These are phyloP conservation scores for Macaranga tanarius DNA, from an alignment of 441 rosid species.

Conservation along the genomic window DNA sequence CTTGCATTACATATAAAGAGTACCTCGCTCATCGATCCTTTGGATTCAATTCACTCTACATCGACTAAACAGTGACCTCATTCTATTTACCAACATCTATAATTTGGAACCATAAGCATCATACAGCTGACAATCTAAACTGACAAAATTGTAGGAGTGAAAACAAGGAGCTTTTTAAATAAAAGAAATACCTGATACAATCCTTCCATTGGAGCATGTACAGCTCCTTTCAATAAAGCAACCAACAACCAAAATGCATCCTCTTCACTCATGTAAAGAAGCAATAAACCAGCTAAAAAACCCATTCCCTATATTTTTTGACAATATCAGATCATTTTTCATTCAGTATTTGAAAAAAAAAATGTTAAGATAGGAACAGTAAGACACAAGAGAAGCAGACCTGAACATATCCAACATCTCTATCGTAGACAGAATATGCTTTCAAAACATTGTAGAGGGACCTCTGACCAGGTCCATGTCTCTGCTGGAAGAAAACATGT, in stretches of 20 bases:
- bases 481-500: slow-evolving; percentile 95
- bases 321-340: slow-evolving; percentile 22
- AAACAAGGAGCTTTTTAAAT: slow-evolving; percentile 4
- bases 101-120: slow-evolving; percentile 5
- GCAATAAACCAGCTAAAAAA: slow-evolving; percentile 82
- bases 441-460: slow-evolving; percentile 91
- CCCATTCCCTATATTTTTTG: slow-evolving; percentile 84
- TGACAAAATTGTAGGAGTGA: not conserved
- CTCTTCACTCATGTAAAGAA: slow-evolving; percentile 98
- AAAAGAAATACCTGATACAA: slow-evolving; percentile 66
- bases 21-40: not conserved
- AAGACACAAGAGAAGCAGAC: slow-evolving; percentile 32
- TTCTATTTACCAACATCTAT: not conserved
- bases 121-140: not conserved
- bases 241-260: slow-evolving; percentile 97
- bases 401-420: slow-evolving; percentile 98
- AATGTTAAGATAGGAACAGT: slow-evolving; percentile 12
- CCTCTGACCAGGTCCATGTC: slow-evolving; percentile 98
- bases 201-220: slow-evolving; percentile 98
- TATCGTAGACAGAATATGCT: slow-evolving; percentile 94
- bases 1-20: not conserved
- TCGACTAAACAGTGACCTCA: not conserved
- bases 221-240: slow-evolving; percentile 95
- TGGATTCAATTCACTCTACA: not conserved
- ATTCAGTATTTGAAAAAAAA: not conserved